phyloP scores from a whole-genome alignment of 2,329 filamentous ascomycete genomes.

The Pseudocercospora fuligena region DNA sequence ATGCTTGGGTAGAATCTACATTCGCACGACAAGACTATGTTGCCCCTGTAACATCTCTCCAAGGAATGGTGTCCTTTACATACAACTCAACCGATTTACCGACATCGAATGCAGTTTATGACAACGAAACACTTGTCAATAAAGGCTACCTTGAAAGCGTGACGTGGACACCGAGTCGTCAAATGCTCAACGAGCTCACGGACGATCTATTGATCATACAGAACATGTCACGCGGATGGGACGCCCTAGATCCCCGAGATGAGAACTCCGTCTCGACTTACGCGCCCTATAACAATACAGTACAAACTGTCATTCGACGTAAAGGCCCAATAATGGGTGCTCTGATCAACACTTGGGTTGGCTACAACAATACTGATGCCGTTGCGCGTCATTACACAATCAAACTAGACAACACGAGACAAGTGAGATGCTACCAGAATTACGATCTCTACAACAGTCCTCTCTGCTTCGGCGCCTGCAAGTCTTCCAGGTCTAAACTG shows the following conservation, averaged over 20 bases:
- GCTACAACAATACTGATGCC: background rate
- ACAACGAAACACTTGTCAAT: background rate
- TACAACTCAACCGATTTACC: constrained; percentile 19
- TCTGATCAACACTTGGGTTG: constrained; percentile 10
- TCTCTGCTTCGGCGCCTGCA: background rate
- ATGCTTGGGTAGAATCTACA: constrained; percentile 19
- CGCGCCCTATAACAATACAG: constrained; percentile 18
- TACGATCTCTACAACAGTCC: constrained; percentile 16
- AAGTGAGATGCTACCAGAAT: constrained; percentile 19
- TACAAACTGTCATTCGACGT: constrained; percentile 18
- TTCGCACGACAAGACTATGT: background rate
- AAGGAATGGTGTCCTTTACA: constrained; percentile 16
- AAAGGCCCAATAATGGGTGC: constrained; percentile 23
- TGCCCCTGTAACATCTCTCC: background rate
- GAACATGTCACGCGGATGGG: constrained; percentile 7
- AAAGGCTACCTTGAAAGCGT: background rate
- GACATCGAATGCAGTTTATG: background rate
- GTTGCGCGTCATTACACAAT: constrained; percentile 11
- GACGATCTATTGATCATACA: constrained; percentile 15
- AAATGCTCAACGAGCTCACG: constrained; percentile 28
- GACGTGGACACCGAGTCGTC: constrained; percentile 32
- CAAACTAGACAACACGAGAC: background rate
- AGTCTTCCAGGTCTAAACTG: background rate
- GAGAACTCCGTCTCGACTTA: constrained; percentile 10
- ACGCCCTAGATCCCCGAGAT: background rate